Evolutionary conservation across 2,329 filamentous ascomycete species (phyloP).

Genomic region (Alternaria sp.): DNA sequence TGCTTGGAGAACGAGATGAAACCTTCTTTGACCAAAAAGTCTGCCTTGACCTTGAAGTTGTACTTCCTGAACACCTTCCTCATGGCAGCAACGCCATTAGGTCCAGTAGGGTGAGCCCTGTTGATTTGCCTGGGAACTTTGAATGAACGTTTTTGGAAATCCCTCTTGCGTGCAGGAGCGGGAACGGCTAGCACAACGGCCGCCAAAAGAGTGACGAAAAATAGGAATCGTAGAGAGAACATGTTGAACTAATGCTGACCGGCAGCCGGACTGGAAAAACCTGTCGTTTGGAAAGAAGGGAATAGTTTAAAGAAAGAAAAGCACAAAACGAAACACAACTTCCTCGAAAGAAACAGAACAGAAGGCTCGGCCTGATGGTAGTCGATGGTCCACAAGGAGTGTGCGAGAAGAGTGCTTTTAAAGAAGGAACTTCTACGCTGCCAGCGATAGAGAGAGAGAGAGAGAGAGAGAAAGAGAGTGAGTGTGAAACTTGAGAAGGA

Average conservation of each 20-base stretch:
- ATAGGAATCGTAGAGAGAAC: slow-evolving; percentile 48
- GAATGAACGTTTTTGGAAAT: slow-evolving; percentile 65
- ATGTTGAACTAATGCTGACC: slow-evolving; percentile 51
- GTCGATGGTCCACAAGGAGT: slow-evolving; percentile 36
- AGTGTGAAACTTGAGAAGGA: slow-evolving; percentile 32
- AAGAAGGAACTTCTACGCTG: slow-evolving; percentile 33
- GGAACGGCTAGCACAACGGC: slow-evolving; percentile 60
- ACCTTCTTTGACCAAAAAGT: slow-evolving; percentile 35
- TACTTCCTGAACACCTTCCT: slow-evolving; percentile 74
- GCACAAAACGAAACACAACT: slow-evolving; percentile 34
- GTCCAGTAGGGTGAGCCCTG: slow-evolving; percentile 59
- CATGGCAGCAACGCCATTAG: slow-evolving; percentile 68
- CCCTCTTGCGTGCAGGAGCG: slow-evolving; percentile 40
- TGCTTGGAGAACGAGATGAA: slow-evolving; percentile 52
- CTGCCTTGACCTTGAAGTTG: slow-evolving; percentile 53
- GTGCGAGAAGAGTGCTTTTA: slow-evolving; percentile 40
- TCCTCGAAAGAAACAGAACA: slow-evolving; percentile 32
- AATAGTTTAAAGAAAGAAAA: slow-evolving; percentile 29
- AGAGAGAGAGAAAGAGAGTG: too few relatives aligned
- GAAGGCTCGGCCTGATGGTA: slow-evolving; percentile 45
- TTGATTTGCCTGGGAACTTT: slow-evolving; percentile 67
- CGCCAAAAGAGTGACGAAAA: slow-evolving; percentile 60
- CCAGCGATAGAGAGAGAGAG: slow-evolving; percentile 14
- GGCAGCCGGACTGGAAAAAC: slow-evolving; percentile 46
- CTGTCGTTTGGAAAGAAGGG: slow-evolving; percentile 31